Evolutionary conservation across 106 monocot species (phyloP).

Genomic region (Amphibolis antarctica): DNA sequence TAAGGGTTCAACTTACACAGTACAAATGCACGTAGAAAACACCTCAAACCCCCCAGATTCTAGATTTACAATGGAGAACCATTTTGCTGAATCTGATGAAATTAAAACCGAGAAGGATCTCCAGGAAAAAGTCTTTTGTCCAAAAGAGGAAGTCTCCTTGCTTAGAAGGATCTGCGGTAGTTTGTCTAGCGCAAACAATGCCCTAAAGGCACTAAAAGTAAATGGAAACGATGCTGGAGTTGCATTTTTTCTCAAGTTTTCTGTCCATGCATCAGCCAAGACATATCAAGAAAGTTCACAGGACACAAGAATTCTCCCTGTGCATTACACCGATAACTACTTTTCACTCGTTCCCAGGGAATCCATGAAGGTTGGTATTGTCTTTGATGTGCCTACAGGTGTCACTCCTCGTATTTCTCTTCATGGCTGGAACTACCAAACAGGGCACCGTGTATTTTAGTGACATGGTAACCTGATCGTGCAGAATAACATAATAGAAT

Average conservation of each 20-base stretch:
- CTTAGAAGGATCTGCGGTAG: slow-evolving; percentile 28
- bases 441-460: slow-evolving; percentile 24
- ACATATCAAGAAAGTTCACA: slow-evolving; percentile 14
- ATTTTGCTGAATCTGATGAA: not conserved
- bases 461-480: too few species aligned
- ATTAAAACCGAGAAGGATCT: not conserved
- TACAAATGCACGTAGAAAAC: slow-evolving; percentile 57
- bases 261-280: slow-evolving; percentile 54
- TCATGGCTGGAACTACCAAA: slow-evolving; percentile 70
- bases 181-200: slow-evolving; percentile 1
- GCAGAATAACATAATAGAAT: too few species aligned
- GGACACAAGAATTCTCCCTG: slow-evolving; percentile 88
- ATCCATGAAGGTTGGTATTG: slow-evolving; percentile 33
- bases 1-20: slow-evolving; percentile 40
- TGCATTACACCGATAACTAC: slow-evolving; percentile 91
- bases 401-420: slow-evolving; percentile 53
- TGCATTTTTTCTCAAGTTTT: slow-evolving; percentile 87
- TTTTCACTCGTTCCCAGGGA: slow-evolving; percentile 88
- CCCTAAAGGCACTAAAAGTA: slow-evolving; percentile 15
- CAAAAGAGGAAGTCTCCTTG: slow-evolving; percentile 7
- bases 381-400: slow-evolving; percentile 67
- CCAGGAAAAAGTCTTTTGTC: not conserved
- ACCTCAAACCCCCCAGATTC: slow-evolving; percentile 28
- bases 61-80: not conserved
- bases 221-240: slow-evolving; percentile 57